Conservation (phyloP, 768 basidiomycete genomes). For the Rhodotorula diobovata region DNA sequence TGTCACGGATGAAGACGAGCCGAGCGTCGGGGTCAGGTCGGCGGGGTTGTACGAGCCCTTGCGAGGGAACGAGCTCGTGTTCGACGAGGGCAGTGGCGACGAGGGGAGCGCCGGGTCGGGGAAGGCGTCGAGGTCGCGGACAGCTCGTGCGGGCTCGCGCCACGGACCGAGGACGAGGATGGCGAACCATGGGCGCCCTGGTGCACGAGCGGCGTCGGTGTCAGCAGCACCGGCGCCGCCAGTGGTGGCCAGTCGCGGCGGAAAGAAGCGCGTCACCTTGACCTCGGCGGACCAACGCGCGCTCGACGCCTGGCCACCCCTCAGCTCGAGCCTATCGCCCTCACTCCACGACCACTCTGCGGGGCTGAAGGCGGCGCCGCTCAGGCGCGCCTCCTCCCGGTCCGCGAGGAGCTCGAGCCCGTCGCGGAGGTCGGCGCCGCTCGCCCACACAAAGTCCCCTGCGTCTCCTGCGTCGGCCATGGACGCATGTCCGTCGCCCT, state of each 20-base stretch:
- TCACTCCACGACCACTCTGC: not conserved
- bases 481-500: too few relatives aligned
- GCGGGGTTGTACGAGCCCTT: conserved; percentile 14
- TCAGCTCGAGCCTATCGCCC: conserved; percentile 10
- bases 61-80: conserved; percentile 1
- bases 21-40: conserved; percentile 28
- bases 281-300: conserved; percentile 12
- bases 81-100: not conserved
- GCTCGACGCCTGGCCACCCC: not conserved
- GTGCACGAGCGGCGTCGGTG: not conserved
- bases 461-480: not conserved
- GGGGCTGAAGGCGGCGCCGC: not conserved
- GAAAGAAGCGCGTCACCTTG: conserved; percentile 4
- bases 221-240: not conserved
- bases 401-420: conserved; percentile 8
- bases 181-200: not conserved
- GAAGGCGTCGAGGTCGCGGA: not conserved
- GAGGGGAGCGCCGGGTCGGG: not conserved
- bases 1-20: not conserved
- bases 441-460: conserved; percentile 7
- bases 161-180: conserved; percentile 18
- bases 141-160: not conserved
- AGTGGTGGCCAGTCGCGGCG: not conserved
- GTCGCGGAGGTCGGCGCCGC: conserved; percentile 1
- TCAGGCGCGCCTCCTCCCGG: not conserved